phyloP scores from a whole-genome alignment of 495 filamentous ascomycete species.

The Tuber borchii region DNA sequence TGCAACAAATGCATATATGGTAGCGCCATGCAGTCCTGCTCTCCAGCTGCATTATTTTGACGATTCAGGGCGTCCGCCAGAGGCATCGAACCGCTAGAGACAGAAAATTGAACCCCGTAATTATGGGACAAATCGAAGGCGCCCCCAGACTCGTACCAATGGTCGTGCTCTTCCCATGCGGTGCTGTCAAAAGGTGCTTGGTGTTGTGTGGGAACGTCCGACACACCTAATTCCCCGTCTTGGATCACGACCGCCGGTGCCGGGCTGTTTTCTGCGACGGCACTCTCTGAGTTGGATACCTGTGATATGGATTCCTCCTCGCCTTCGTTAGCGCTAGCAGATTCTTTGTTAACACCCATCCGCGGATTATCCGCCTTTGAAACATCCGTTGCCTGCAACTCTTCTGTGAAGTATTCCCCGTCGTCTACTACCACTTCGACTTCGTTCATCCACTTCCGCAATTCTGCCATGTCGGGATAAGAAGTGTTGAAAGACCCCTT shows the following conservation, averaged over 20 bases:
- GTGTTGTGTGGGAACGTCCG: not conserved
- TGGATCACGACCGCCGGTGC: not conserved
- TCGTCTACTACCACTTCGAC: conserved; percentile 15
- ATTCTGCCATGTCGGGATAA: conserved; percentile 21
- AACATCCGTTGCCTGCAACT: not conserved
- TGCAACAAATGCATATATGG: not conserved
- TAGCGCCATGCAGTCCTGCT: not conserved
- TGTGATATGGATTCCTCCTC: not conserved
- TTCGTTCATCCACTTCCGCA: conserved; percentile 31
- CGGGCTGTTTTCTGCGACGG: not conserved
- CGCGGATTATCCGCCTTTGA: not conserved
- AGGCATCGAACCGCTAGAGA: not conserved
- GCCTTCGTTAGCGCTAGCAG: not conserved
- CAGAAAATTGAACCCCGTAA: not conserved
- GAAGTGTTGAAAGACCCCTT: conserved; percentile 23
- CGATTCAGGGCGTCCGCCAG: not conserved
- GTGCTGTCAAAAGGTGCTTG: no score
- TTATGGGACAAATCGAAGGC: not conserved
- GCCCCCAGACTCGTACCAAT: not conserved
- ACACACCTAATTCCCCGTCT: not conserved
- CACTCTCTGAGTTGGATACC: not conserved
- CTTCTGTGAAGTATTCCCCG: not conserved
- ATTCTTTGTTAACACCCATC: not conserved
- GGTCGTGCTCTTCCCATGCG: not conserved
- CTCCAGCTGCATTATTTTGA: not conserved